Base-by-base conservation (phyloP, 192 early-diverging fungal genomes). In the Chytriomyces confervae region DNA sequence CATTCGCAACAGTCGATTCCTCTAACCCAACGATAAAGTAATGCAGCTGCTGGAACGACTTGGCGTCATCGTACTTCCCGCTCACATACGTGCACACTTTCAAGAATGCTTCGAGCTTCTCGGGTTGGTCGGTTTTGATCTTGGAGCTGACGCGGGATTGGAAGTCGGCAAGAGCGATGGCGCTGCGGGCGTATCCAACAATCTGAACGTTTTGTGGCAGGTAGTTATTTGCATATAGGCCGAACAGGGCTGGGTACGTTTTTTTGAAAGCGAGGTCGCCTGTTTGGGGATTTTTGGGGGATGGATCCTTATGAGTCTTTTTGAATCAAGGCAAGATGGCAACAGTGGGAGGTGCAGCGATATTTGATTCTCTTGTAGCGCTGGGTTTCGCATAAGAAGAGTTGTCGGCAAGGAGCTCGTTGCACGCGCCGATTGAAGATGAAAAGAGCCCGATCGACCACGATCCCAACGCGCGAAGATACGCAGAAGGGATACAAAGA, bases 211-310 rank as follows among this genome's bases (percentile, higher is more conserved):
- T 87, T 23, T 85, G 84, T 29, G 95, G 94, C 6, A 99, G 86
- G 74, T 95, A 93, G 3, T 85, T 82, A 84, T 94, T 93, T 70
- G 91, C 91, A 87, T 92, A 97, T 61, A 97, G 91, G 53, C 94
- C 94, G 86, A 96, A 99, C 50, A 99, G 90, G 3, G 96, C 95
- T 7, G 97, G 97, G 82, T 91, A 99, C 43, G 97, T 98, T 87
- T 99, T 99, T 68, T 98, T 98, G 87, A 95, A 97, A 47, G 97
- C 97, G 63, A 98, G 91, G 82, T 98, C 97, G 66, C 97, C 97
- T 73, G 80, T 47, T 18, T 47, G 63, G 10, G 63, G 24, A 49
- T 65, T n/a, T n/a, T 18, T 18, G 16, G 57, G 18, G 57, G 57
- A 20, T 61, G 57, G 57, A 1, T 1, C 2, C 5, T 18, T 5